Percentiles rank a stretch among this genome's conserved stretches.
These are phyloP conservation scores for Phialemoniopsis sp. DNA, from an alignment of 2,329 filamentous ascomycete genomes.

Conservation along the genomic window DNA sequence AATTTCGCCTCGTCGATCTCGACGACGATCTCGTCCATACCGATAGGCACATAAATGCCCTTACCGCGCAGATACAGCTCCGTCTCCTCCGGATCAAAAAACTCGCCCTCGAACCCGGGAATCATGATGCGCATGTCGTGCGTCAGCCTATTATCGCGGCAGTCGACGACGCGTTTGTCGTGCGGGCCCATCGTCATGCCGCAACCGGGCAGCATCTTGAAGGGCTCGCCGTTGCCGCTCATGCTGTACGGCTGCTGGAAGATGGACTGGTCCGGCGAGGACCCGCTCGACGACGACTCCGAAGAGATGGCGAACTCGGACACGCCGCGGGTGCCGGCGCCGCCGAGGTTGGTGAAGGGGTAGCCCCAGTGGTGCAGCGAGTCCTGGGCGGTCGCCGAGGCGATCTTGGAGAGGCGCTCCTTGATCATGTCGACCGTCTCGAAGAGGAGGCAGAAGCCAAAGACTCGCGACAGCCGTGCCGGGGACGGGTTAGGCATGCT, in stretches of 20 bases:
- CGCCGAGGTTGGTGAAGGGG: constrained; percentile 64
- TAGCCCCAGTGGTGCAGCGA: constrained; percentile 53
- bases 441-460: constrained; percentile 66
- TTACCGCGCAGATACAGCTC: constrained; percentile 66
- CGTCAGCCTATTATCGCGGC: constrained; percentile 37
- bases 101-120: constrained; percentile 66
- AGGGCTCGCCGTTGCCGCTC: constrained; percentile 12
- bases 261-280: too few species aligned
- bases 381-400: constrained; percentile 26
- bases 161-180: constrained; percentile 26
- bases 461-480: constrained; percentile 49
- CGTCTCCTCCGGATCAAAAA: constrained; percentile 73
- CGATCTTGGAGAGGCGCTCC: constrained; percentile 25
- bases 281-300: constrained; percentile 6
- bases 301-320: constrained; percentile 17
- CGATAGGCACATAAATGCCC: constrained; percentile 58
- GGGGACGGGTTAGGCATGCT: constrained; percentile 42
- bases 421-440: constrained; percentile 45
- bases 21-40: constrained; percentile 55
- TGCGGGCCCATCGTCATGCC: constrained; percentile 47
- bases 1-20: constrained; percentile 46
- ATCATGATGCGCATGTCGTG: constrained; percentile 47
- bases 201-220: not conserved
- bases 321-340: constrained; percentile 66
- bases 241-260: constrained; percentile 3